Evolutionary conservation across 352 stramenopile species (phyloP), one percentile per base, ranked within the genome.

Genomic region (Globisporangium recalcitrans): DNA sequence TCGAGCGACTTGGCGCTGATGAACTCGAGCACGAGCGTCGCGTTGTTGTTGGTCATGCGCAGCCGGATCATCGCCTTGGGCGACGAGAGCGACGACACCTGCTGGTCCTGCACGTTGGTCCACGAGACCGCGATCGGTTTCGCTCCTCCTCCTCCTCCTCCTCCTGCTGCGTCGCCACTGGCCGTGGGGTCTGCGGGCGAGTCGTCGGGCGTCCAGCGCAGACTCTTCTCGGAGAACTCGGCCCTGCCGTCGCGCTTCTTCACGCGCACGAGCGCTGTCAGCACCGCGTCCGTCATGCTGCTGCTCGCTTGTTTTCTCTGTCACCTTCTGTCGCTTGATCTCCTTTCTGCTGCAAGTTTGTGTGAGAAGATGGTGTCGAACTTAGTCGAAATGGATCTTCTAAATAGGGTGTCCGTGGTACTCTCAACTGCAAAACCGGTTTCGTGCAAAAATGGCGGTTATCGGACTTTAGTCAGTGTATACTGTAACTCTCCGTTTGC

Each of bases 41-140:
- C 73, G 24, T 24, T 60, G 60, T 81, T 86, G 59, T 82, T 87
- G 66, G 75, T 81, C 29, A 91, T 71, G 10, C 84, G 84, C 56
- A 93, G 67, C 46, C 84, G 84, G 69, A 93, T 89, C 84, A 93
- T 91, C 54, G 84, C 84, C 63, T 89, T 88, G 46, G 84, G 81
- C 8, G 74, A 87, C 59, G 72, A 77, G 26, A 80, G 63, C 32
- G 84, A 93, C 60, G 84, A 93, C 58, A 93, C 81, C 62, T 93
- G 84, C 64, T 93, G 84, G 64, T 91, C 84, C 68, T 89, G 80
- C 26, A 93, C 80, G 52, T 62, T 85, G 59, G 62, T 73, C 84
- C 84, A 93, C 9, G 68, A 54, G 56, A 93, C 81, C 27, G 82
- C 68, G 32, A 93, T 79, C 19, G 72, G 80, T 48, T 77, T 52